Percentiles rank a stretch among this genome's conserved stretches.
phyloP scores from a whole-genome alignment of 2,329 filamentous ascomycete species.

The Monilinia fructicola region DNA sequence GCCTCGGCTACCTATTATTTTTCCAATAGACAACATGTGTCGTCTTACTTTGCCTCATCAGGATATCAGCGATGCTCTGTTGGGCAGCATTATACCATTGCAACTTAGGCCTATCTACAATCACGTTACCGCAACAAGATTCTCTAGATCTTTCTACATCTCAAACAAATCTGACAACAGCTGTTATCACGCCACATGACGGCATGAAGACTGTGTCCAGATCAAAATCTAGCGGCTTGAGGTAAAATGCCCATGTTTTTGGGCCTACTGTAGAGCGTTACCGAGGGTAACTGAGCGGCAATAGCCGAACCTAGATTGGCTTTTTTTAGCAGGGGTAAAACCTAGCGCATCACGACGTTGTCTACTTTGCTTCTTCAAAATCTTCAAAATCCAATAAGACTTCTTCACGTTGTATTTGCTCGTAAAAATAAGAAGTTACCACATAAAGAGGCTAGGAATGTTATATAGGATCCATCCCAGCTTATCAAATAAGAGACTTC shows the following conservation, averaged over 20 bases:
- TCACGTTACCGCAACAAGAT: neutral
- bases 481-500: neutral
- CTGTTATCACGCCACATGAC: constrained; percentile 4
- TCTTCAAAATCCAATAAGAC: neutral
- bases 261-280: too few species aligned
- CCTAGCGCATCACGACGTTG: neutral
- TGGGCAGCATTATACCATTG: neutral
- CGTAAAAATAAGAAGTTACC: neutral
- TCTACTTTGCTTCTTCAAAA: neutral
- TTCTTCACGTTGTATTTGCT: neutral
- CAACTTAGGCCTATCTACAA: neutral
- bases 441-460: neutral
- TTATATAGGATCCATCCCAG: neutral
- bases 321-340: too few species aligned
- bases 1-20: neutral
- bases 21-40: neutral
- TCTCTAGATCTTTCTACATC: neutral
- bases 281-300: too few species aligned
- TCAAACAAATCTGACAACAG: neutral
- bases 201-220: neutral
- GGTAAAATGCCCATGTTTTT: too few species aligned
- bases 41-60: neutral
- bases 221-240: neutral
- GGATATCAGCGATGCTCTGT: neutral
- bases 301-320: too few species aligned